A percentile compares a stretch with the other conserved stretches of the same genome.
phyloP scores from a whole-genome alignment of 345 rosid genomes.

The Arabis alpina region DNA sequence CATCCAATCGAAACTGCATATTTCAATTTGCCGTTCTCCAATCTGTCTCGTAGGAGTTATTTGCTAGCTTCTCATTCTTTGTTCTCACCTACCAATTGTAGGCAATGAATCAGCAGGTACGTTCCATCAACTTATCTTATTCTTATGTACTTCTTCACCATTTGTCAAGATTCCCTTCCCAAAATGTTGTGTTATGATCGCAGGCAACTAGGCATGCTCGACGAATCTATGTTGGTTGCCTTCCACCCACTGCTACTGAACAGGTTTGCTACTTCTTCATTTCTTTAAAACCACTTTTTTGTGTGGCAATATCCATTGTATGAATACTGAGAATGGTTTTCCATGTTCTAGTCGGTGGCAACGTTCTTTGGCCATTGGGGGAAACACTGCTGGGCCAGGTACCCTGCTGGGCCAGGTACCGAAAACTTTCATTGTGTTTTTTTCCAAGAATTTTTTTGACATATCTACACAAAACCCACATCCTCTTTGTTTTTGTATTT shows the following conservation, averaged over 20 bases:
- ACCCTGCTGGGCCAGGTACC: constrained; percentile 89
- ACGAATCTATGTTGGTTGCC: constrained; percentile 98
- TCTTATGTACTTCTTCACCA: constrained; percentile 4
- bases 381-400: constrained; percentile 99
- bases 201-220: constrained; percentile 99
- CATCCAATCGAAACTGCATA: background rate
- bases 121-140: constrained; percentile 23
- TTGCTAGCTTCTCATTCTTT: background rate
- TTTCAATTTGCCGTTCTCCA: constrained; percentile 17
- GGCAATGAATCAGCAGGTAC: constrained; percentile 99
- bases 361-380: constrained; percentile 93
- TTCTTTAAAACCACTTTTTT: background rate
- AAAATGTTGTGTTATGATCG: constrained; percentile 5
- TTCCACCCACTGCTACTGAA: constrained; percentile 94
- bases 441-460: background rate
- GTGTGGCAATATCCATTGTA: background rate
- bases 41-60: too few relatives aligned
- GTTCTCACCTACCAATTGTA: constrained; percentile 66
- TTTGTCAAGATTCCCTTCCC: constrained; percentile 3
- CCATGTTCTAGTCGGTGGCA: constrained; percentile 75
- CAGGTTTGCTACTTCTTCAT: constrained; percentile 57
- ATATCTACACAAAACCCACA: constrained; percentile 1
- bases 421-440: background rate
- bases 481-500: constrained; percentile 2
- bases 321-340: constrained; percentile 36